A percentile compares a stretch with the other conserved stretches of the same genome.
Evolutionary conservation across 305 asterid species (phyloP).

Genomic region (Fraxinus velutina): DNA sequence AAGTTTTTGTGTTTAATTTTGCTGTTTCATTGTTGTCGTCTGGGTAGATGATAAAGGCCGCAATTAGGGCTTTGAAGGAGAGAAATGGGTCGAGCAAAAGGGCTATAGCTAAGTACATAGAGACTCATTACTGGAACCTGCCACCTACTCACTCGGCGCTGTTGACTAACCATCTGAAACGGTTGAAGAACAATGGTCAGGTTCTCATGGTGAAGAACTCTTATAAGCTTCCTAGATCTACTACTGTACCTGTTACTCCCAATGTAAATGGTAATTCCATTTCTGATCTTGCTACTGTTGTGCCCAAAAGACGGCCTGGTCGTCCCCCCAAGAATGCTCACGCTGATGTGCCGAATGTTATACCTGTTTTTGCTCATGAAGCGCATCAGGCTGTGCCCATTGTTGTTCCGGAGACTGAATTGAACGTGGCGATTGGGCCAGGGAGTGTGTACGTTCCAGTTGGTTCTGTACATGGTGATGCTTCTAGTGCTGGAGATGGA

Average conservation of each 20-base stretch:
- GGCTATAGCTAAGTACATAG: conserved; percentile 64
- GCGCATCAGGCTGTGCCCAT: conserved; percentile 8
- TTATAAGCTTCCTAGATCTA: conserved; percentile 62
- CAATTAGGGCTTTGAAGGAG: conserved; percentile 64
- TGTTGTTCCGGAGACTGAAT: conserved; percentile 8
- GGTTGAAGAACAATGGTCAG: conserved; percentile 47
- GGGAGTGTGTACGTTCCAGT: conserved; percentile 34
- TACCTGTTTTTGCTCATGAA: conserved; percentile 32
- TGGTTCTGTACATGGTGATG: conserved; percentile 45
- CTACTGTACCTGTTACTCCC: conserved; percentile 17
- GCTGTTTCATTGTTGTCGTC: conserved; percentile 5
- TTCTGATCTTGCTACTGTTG: conserved; percentile 23
- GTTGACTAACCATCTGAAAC: conserved; percentile 57
- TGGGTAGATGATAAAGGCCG: conserved; percentile 65
- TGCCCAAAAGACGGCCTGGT: conserved; percentile 54
- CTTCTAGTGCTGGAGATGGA: background rate
- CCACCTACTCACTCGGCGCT: conserved; percentile 51
- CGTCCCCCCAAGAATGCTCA: conserved; percentile 65
- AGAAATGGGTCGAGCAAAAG: conserved; percentile 65
- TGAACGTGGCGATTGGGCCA: conserved; percentile 11
- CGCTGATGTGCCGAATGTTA: conserved; percentile 30
- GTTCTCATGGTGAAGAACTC: conserved; percentile 65
- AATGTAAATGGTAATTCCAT: conserved; percentile 25
- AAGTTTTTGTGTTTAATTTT: background rate
- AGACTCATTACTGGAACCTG: conserved; percentile 40